Evolutionary conservation across 2,329 filamentous ascomycete genomes (phyloP), one percentile per base, ranked within the genome.

Genomic region (Ascochyta lentis): DNA sequence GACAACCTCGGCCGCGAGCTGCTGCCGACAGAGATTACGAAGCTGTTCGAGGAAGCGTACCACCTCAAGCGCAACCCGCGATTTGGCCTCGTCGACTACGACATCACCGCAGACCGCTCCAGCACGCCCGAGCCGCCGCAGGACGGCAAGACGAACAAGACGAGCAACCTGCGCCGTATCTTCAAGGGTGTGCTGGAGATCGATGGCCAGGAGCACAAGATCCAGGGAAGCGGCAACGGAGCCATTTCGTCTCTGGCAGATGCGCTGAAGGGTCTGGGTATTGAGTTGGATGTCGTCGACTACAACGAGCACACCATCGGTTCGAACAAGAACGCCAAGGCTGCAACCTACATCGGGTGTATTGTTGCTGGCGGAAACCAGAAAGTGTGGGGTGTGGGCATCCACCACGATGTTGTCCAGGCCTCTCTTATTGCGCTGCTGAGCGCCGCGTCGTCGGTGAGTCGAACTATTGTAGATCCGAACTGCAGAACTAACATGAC

Each of bases 241-340:
- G 92, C 94, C 31, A 91, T 98, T 67, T 97, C 92, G 3, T 91
- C 90, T 60, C 79, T 98, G 70, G 91, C 91, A 2, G 88, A 92
- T 67, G 94, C 93, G 15, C 83, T 99, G 39, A 85, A 86, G 66
- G 82, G 83, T 15, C 79, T 98, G 31, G 91, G 91, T 55, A 89
- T 98, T 61, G 89, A 96, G 70, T 81, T 98, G 23, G 94, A 98
- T 71, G 92, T 98, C 47, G 86, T 88, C 41, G 92, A 97, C 75
- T 98, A 98, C 82, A 96, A 96, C 81, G 95, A 98, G 77, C 94
- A 98, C 78, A 89, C 93, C 26, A 92, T 98, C 65, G 92, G 92
- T 63, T 82, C 83, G 47, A 91, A 91, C 58, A 85, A 87, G 54
- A 86, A 92, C 58, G 91, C 94, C 64, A 96, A 96, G 80, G 94